Percentiles rank a stretch among this genome's conserved stretches.
phyloP scores from a whole-genome alignment of 176 grass and related monocot genomes.

The Aegilops tauschii region DNA sequence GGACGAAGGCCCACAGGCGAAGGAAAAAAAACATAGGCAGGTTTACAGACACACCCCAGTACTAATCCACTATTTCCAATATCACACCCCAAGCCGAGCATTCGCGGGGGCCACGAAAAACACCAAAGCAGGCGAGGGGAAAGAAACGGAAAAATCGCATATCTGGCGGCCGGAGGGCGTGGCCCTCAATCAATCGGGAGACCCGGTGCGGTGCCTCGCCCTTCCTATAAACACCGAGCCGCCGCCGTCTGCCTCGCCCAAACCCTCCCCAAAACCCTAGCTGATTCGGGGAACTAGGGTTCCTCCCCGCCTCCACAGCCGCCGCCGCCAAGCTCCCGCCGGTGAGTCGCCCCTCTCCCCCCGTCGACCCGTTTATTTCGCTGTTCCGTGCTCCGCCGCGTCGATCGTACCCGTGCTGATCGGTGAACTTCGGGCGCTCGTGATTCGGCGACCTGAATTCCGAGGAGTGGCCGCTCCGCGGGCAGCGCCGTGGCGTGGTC shows the following conservation, averaged over 20 bases:
- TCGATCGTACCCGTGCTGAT: neutral
- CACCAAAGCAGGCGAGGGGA: neutral
- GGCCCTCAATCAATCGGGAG: neutral
- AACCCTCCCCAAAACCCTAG: conserved; percentile 24
- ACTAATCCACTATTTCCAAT: neutral
- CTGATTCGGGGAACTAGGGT: neutral
- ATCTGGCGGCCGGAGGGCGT: neutral
- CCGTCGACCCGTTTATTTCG: neutral
- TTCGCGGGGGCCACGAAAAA: neutral
- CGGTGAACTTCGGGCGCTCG: neutral
- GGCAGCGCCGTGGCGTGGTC: neutral
- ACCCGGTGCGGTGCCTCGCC: neutral
- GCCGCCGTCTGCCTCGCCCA: neutral
- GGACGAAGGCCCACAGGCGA: neutral
- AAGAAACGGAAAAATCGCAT: neutral
- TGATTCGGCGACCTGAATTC: neutral
- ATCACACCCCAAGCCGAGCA: neutral
- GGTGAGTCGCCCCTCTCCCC: neutral
- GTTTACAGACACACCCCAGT: neutral
- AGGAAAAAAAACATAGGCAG: neutral
- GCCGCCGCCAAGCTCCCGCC: neutral
- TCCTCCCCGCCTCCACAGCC: neutral
- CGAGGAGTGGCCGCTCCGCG: neutral
- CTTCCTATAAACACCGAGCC: conserved; percentile 5
- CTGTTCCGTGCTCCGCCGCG: neutral